A percentile compares a stretch with the other conserved stretches of the same genome.
phyloP scores from a whole-genome alignment of 2,329 filamentous ascomycete genomes.

The Ceratocystis alfenasii region DNA sequence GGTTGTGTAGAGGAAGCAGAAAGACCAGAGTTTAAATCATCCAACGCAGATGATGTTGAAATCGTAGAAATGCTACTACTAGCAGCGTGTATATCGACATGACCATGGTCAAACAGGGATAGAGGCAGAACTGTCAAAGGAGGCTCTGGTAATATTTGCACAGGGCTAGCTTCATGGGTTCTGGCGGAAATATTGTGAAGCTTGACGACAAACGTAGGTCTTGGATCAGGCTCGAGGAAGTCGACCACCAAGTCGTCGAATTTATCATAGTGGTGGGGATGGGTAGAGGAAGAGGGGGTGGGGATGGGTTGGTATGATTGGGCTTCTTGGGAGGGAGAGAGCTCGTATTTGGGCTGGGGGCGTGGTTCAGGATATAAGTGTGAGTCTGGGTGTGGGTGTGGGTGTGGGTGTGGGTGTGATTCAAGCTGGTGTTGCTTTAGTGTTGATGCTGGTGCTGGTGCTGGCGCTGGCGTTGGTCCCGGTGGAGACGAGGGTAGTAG shows the following conservation, averaged over 20 bases:
- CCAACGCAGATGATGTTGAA: slow-evolving; percentile 11
- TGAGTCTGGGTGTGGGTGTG: background rate
- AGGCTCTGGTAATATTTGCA: background rate
- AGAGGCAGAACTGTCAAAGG: background rate
- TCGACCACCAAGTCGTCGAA: slow-evolving; percentile 27
- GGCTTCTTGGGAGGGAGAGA: background rate
- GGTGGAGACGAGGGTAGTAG: background rate
- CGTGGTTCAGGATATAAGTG: background rate
- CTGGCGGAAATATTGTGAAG: background rate
- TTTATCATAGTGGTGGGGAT: background rate
- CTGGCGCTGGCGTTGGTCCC: background rate
- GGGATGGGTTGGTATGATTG: background rate
- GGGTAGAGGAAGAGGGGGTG: background rate
- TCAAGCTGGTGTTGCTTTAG: background rate
- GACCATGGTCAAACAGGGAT: slow-evolving; percentile 11
- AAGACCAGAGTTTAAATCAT: slow-evolving; percentile 20
- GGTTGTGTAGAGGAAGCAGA: slow-evolving; percentile 14
- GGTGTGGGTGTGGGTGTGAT: background rate
- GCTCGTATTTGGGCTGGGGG: background rate
- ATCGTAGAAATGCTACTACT: slow-evolving; percentile 12
- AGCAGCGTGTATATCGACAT: background rate
- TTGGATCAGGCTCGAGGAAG: slow-evolving; percentile 33
- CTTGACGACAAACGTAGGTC: slow-evolving; percentile 32
- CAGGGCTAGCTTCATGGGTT: background rate
- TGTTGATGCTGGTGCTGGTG: background rate